Evolutionary conservation across 2,329 filamentous ascomycete genomes (phyloP).

Genomic region (Pseudogymnoascus sp.): DNA sequence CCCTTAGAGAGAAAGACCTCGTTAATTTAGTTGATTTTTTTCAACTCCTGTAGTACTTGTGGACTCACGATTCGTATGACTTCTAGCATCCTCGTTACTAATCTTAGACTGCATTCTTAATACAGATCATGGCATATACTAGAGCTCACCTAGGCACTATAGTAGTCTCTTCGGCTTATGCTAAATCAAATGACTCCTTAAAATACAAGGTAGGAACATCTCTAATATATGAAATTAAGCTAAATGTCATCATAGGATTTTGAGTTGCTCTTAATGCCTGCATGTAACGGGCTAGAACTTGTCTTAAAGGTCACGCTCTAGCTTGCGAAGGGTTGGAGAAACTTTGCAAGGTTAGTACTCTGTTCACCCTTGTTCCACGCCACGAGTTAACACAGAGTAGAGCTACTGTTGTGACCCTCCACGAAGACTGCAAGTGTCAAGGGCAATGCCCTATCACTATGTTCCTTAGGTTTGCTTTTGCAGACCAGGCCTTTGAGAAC

Average conservation of each 20-base stretch:
- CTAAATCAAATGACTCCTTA: background rate
- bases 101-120: no score
- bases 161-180: background rate
- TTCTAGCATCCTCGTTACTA: no score
- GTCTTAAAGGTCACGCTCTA: background rate
- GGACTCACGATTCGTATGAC: no score
- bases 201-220: slow-evolving; percentile 5
- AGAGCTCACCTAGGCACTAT: no score
- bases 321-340: background rate
- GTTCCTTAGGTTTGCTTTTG: background rate
- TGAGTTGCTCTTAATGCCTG: background rate
- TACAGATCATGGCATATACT: no score
- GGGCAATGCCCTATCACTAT: background rate
- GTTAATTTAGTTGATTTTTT: no score
- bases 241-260: background rate
- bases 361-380: background rate
- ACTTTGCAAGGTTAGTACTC: background rate
- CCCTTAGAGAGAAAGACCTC: no score
- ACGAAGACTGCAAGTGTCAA: background rate
- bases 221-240: background rate
- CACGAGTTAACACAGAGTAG: background rate
- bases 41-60: no score
- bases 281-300: background rate
- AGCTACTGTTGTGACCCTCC: background rate
- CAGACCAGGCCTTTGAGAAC: background rate